Percentiles rank a stretch among this genome's conserved stretches.
These are phyloP conservation scores for Pythium dissotocum DNA, from an alignment of 352 stramenopile genomes.

Conservation along the genomic window DNA sequence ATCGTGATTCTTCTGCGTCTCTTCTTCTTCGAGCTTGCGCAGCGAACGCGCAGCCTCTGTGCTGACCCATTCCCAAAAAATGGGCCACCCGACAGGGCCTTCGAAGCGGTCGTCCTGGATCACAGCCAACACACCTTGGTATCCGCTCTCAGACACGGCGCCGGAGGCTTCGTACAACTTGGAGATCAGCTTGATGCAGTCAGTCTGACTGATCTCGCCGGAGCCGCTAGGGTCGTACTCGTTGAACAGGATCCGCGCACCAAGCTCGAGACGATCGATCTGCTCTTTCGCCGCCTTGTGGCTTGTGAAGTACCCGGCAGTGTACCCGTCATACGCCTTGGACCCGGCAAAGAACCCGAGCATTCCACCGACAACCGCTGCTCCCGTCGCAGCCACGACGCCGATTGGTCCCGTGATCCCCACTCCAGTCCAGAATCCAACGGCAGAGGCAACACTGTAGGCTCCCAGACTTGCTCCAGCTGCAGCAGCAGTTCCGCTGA, in stretches of 20 bases:
- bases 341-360: slow-evolving; percentile 82
- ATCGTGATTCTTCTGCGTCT: slow-evolving; percentile 44
- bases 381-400: slow-evolving; percentile 73
- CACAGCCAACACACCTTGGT: slow-evolving; percentile 56
- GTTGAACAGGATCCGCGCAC: slow-evolving; percentile 80
- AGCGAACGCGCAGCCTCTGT: slow-evolving; percentile 71
- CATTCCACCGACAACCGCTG: slow-evolving; percentile 81
- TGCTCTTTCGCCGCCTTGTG: slow-evolving; percentile 81
- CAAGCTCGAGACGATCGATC: slow-evolving; percentile 82
- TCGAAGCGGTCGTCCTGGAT: slow-evolving; percentile 63
- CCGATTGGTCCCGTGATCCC: slow-evolving; percentile 75
- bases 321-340: slow-evolving; percentile 77
- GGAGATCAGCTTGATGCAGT: slow-evolving; percentile 74
- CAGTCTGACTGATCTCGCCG: slow-evolving; percentile 65
- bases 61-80: slow-evolving; percentile 90
- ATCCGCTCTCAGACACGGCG: slow-evolving; percentile 63
- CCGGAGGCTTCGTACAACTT: slow-evolving; percentile 78
- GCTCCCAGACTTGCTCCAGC: slow-evolving; percentile 72
- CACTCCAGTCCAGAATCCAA: slow-evolving; percentile 84
- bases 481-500: slow-evolving; percentile 69
- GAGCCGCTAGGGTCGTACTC: slow-evolving; percentile 69
- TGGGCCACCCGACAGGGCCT: slow-evolving; percentile 72
- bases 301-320: slow-evolving; percentile 68
- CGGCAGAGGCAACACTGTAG: slow-evolving; percentile 66
- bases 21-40: slow-evolving; percentile 59